A percentile compares a stretch with the other conserved stretches of the same genome.
phyloP scores from a whole-genome alignment of 2,329 filamentous ascomycete genomes.

The Talaromyces verruculosus region DNA sequence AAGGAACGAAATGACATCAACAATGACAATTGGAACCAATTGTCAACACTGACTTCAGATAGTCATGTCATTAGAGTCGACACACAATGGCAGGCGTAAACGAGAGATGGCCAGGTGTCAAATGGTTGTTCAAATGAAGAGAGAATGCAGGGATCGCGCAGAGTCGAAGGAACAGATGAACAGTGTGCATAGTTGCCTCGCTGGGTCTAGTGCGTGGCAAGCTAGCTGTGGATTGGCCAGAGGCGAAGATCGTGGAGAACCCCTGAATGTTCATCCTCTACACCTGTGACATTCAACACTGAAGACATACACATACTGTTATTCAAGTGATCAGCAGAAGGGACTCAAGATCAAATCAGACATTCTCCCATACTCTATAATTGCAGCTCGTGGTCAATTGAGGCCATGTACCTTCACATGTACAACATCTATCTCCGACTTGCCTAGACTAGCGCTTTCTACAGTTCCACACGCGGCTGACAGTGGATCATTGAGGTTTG shows the following conservation, averaged over 20 bases:
- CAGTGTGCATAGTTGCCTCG: slow-evolving; percentile 2
- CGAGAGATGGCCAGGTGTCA: not conserved
- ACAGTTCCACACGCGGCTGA: not conserved
- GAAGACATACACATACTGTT: too few relatives aligned
- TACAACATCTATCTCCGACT: not conserved
- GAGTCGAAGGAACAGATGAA: not conserved
- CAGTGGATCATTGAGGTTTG: not conserved
- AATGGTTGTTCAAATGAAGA: not conserved
- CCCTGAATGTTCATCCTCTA: not conserved
- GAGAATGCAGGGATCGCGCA: not conserved
- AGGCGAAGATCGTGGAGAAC: not conserved
- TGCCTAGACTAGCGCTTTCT: not conserved
- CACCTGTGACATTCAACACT: not conserved
- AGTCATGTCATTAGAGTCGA: too few relatives aligned
- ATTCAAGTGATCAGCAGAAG: not conserved
- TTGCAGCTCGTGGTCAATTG: not conserved
- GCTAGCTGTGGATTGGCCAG: not conserved
- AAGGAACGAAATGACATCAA: not conserved
- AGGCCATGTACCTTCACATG: not conserved
- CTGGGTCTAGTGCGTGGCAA: not conserved
- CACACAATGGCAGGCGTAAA: not conserved
- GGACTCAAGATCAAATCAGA: not conserved
- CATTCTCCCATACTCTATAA: not conserved
- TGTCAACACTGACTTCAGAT: too few relatives aligned
- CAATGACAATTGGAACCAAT: not conserved